Evolutionary conservation across 345 rosid genomes (phyloP), one percentile per base, ranked within the genome.

Genomic region (Ceriops zippeliana): DNA sequence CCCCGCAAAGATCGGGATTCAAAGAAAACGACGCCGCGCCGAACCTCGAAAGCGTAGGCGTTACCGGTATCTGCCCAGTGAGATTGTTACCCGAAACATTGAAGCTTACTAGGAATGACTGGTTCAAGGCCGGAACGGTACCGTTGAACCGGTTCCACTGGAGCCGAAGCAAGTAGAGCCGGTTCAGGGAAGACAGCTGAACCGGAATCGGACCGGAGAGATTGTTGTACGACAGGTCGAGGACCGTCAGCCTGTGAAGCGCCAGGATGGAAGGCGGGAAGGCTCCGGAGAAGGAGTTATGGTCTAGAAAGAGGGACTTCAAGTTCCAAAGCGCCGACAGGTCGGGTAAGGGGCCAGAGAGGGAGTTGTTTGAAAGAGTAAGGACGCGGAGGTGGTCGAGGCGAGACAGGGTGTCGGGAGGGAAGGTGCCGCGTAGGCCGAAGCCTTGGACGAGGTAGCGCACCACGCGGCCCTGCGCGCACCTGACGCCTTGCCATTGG

Each of bases 321-420:
- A 95, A 85, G 82, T 86, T 87, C 68, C 67, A n/a, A 21, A 95
- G 93, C n/a, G 81, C 5, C 52, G 99, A 89, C 32, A 95, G 83
- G 70, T 91, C 96, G 24, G 99, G 97, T 67, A 89, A 17, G 1
- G 90, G 89, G 30, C 99, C 99, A 52, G 85, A 78, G 47, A 95
- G 84, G 5, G 96, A 89, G 93, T 91, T 95, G 78, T 87, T 83
- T 16, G 59, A 85, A 24, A 95, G 96, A 67, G 85, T 70, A 24
- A 95, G 88, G 65, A 86, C 86, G 30, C 99, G 93, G 75, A 95
- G 96, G 82, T 89, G 96, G 88, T 88, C 95, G 63, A 95, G 99
- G 21, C 85, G 93, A 66, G 89, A 76, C 57, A 95, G 85, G 26
- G 96, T 80, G 58, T 67, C 35, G 2, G 96, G 72, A 6, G 96